Conservation (phyloP, 2,329 filamentous ascomycete species). For the Colletotrichum sp. region DNA sequence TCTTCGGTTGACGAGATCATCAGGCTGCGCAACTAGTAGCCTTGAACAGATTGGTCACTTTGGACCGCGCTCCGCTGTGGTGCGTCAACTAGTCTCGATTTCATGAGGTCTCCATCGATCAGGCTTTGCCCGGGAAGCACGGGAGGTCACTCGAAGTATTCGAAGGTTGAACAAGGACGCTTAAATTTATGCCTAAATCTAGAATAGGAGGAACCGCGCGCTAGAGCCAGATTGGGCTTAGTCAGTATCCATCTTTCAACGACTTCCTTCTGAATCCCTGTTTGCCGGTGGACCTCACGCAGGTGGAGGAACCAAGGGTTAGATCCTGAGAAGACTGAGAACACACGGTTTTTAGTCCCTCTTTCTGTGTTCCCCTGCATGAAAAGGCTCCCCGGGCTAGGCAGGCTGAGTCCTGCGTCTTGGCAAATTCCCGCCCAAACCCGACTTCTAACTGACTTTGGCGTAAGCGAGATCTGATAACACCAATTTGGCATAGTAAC, state of each 20-base stretch:
- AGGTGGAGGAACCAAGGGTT: not conserved
- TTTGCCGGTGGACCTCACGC: not conserved
- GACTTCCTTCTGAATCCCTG: not conserved
- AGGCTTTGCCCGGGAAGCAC: not conserved
- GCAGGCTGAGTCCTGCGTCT: not conserved
- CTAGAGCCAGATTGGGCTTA: not conserved
- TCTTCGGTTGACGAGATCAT: not conserved
- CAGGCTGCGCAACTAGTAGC: not conserved
- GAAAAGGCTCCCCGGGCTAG: not conserved
- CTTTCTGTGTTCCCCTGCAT: not conserved
- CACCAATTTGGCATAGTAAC: not conserved
- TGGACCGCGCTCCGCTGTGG: not conserved
- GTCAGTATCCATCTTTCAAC: not conserved
- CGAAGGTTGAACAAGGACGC: not conserved
- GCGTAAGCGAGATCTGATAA: not conserved
- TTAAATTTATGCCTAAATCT: not conserved
- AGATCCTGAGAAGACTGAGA: not conserved
- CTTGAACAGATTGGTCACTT: not conserved
- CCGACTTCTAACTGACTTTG: not conserved
- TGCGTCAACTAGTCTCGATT: not conserved
- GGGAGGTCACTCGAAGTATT: not conserved
- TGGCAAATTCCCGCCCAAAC: not conserved
- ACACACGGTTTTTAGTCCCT: not conserved
- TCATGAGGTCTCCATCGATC: not conserved
- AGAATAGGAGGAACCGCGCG: not conserved